Base-by-base conservation (phyloP, 2,329 filamentous ascomycete genomes). In the Aspergillus persii region DNA sequence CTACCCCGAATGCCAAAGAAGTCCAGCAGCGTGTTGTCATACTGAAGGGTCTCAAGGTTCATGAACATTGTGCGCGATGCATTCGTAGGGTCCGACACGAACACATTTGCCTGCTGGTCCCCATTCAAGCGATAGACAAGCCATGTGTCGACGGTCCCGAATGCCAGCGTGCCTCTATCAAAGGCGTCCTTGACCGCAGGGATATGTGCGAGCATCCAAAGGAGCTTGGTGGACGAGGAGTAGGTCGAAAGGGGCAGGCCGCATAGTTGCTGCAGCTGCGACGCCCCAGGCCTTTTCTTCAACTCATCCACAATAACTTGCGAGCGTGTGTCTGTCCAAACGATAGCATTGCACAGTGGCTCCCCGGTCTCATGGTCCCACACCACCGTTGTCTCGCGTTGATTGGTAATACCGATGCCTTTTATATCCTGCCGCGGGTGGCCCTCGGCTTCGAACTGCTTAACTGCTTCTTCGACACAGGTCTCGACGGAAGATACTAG, bases 61-160 rank as follows among this genome's bases (percentile, higher is more conserved):
- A 96, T 92, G 76, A 96, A 95, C 92, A 96, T 96, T 56, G 92
- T 96, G 68, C 92, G 84, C 56, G 90, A 93, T 9, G 92, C 92
- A 74, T 96, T 96, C 60, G 90, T 92, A 50, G 88, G 86, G 74
- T 96, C 92, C 0, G 92, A 94, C 60, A 96, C 91, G 74, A 91
- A 89, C 46, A 95, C 76, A 60, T 89, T 85, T 50, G 82, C 84
- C 50, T 83, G 78, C 39, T 79, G 81, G 55, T 89, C 88, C 53
- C 90, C 91, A 68, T 95, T 80, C 61, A 96, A 84, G 67, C 87
- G 86, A 79, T 91, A 96, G 51, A 96, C 85, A 54, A 96, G 81
- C 92, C 92, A 96, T 2, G 89, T 85, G 74, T 96, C 92, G 60
- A 96, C 87, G 4, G 92, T 96, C 53, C 92, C 92, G 71, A 96